Percentiles rank a stretch among this genome's conserved stretches.
Conservation (phyloP, 176 grass and related monocot species). For the Chloris gayana region DNA sequence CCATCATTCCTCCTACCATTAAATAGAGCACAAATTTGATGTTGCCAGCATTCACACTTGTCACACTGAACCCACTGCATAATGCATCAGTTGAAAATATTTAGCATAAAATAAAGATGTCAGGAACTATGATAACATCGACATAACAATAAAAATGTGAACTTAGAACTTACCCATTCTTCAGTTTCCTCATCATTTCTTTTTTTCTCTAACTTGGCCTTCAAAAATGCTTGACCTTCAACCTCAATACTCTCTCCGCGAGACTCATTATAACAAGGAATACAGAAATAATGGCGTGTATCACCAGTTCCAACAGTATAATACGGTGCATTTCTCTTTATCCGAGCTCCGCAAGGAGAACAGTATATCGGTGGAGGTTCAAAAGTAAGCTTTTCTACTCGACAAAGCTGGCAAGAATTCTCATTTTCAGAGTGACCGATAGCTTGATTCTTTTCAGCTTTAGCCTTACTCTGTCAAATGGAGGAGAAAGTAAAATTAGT, state of each 20-base stretch:
- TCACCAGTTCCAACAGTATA: conserved; percentile 88
- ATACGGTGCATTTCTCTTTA: conserved; percentile 97
- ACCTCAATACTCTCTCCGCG: conserved; percentile 87
- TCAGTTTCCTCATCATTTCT: conserved; percentile 99
- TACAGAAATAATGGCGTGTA: conserved; percentile 85
- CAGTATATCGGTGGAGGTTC: conserved; percentile 99
- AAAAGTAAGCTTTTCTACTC: conserved; percentile 97
- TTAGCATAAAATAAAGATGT: conserved; percentile 33
- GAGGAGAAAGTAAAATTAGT: conserved; percentile 26
- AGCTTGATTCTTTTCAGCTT: conserved; percentile 98
- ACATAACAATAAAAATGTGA: conserved; percentile 34
- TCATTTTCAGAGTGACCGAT: conserved; percentile 89
- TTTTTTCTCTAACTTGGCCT: conserved; percentile 89
- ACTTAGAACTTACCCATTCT: conserved; percentile 90
- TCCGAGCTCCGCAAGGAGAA: conserved; percentile 84
- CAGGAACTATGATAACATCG: conserved; percentile 20
- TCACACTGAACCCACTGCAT: conserved; percentile 99
- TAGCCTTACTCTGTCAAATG: conserved; percentile 89
- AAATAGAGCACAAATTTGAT: conserved; percentile 98
- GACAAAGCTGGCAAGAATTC: conserved; percentile 98
- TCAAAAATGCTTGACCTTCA: conserved; percentile 67
- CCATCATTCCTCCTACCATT: conserved; percentile 98
- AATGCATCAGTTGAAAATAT: conserved; percentile 44
- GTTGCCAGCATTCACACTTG: conserved; percentile 99
- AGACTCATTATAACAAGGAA: conserved; percentile 91